Percentiles rank a stretch among this genome's conserved stretches.
Conservation (phyloP, 768 basidiomycete species). For the Kwoniella sp. region DNA sequence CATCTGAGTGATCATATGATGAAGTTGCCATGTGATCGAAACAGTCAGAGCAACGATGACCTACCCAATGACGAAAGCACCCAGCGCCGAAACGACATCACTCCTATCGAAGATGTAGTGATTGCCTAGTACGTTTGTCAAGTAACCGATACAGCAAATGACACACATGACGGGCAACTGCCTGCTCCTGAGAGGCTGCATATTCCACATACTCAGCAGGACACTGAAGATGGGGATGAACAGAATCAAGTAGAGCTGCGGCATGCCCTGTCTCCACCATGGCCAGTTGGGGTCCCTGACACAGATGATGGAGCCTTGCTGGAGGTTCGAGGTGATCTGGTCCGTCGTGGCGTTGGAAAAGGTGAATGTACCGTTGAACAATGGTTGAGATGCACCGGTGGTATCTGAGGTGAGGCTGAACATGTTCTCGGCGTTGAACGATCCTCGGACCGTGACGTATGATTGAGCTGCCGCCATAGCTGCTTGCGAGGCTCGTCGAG, state of each 20-base stretch:
- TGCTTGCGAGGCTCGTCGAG: constrained; percentile 38
- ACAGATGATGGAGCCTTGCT: constrained; percentile 63
- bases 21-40: not conserved
- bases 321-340: constrained; percentile 57
- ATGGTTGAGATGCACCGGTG: constrained; percentile 3
- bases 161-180: constrained; percentile 65
- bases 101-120: constrained; percentile 71
- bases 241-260: constrained; percentile 62
- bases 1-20: not conserved
- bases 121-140: constrained; percentile 74
- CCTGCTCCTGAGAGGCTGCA: constrained; percentile 72
- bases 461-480: constrained; percentile 63
- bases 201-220: constrained; percentile 72
- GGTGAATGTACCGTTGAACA: constrained; percentile 52
- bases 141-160: constrained; percentile 61
- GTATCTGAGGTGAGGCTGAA: not conserved
- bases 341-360: constrained; percentile 47
- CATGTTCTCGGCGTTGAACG: constrained; percentile 65
- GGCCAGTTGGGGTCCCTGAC: constrained; percentile 67
- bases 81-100: constrained; percentile 77
- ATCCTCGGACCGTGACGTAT: constrained; percentile 65
- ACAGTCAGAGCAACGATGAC: not conserved
- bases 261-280: constrained; percentile 83
- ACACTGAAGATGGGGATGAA: constrained; percentile 58
- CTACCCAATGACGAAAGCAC: constrained; percentile 75